These are phyloP conservation scores for Erythrobasidium yunnanense DNA, from an alignment of 768 basidiomycete species.

Conservation along the genomic window DNA sequence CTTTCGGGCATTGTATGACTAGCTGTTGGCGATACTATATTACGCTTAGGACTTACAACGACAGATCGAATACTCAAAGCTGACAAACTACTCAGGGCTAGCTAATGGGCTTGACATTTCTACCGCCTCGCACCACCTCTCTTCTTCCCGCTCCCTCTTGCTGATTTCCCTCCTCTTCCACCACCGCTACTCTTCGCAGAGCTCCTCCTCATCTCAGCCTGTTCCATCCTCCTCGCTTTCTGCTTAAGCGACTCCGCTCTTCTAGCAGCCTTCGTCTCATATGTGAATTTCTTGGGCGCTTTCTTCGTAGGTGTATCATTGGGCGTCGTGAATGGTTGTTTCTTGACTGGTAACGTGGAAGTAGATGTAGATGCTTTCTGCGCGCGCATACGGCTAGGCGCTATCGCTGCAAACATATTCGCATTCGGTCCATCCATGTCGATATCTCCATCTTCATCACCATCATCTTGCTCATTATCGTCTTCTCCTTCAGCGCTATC, in stretches of 20 bases:
- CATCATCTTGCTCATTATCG: not conserved
- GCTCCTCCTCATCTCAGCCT: not conserved
- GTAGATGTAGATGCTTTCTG: not conserved
- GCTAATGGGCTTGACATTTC: no score
- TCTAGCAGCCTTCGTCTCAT: slow-evolving; percentile 21
- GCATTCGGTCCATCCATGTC: not conserved
- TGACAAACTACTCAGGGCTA: no score
- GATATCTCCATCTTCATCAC: not conserved
- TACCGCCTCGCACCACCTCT: no score
- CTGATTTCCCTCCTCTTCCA: not conserved
- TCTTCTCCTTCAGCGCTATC: not conserved
- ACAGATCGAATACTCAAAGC: no score
- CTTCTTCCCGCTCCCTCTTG: not conserved
- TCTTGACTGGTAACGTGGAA: not conserved
- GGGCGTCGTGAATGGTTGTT: not conserved
- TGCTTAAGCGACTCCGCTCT: not conserved
- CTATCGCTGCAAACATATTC: not conserved
- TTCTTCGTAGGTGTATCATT: slow-evolving; percentile 11
- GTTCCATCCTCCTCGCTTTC: slow-evolving; percentile 5
- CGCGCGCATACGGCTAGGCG: not conserved
- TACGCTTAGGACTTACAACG: no score
- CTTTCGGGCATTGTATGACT: no score
- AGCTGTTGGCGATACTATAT: no score
- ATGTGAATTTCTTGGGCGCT: slow-evolving; percentile 7
- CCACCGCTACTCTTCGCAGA: not conserved